Conservation (phyloP, 306 rosid genomes). For the Vigna hirtella region DNA sequence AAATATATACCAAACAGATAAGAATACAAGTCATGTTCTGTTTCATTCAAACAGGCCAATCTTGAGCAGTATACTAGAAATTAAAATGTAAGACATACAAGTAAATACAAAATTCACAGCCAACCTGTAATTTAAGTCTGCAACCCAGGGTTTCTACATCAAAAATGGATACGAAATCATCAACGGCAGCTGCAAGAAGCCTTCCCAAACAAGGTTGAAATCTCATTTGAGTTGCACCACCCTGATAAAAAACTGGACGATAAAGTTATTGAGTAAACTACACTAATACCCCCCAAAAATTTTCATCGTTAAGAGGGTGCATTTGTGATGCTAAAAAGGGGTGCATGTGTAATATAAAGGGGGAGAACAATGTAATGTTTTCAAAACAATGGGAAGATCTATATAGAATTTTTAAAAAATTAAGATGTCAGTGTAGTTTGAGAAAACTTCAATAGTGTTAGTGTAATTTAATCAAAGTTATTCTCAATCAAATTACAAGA, state of each 20-base stretch:
- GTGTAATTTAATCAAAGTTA: too few species aligned
- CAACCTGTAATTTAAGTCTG: conserved; percentile 65
- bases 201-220: conserved; percentile 81
- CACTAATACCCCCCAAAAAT: too few species aligned
- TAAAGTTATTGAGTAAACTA: background rate
- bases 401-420: too few species aligned
- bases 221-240: conserved; percentile 78
- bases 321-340: too few species aligned
- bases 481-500: background rate
- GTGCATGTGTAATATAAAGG: too few species aligned
- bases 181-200: conserved; percentile 68
- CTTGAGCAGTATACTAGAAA: background rate
- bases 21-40: background rate
- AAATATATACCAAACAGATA: background rate
- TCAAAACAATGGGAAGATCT: too few species aligned
- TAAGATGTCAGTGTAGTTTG: too few species aligned
- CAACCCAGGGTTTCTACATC: conserved; percentile 70
- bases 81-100: background rate
- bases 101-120: conserved; percentile 21
- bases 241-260: conserved; percentile 55
- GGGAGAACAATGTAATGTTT: too few species aligned
- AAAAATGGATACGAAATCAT: conserved; percentile 60
- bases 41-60: background rate
- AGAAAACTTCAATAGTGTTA: too few species aligned
- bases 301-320: too few species aligned